phyloP scores from a whole-genome alignment of 2,329 filamentous ascomycete species.

The Aspergillus melleus region DNA sequence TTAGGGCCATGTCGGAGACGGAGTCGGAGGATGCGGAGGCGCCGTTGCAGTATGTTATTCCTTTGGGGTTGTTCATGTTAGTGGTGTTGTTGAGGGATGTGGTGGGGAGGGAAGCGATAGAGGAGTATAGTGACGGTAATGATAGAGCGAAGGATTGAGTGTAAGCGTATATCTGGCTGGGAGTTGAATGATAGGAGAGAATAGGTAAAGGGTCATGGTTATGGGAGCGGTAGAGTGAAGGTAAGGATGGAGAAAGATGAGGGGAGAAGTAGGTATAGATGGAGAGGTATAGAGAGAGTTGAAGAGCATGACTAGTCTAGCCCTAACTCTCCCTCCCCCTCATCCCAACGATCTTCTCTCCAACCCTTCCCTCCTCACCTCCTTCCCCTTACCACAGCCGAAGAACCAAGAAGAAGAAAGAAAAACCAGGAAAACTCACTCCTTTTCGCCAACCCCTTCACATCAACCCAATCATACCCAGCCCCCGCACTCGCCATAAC shows the following conservation, averaged over 20 bases:
- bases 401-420: neutral
- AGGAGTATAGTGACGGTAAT: neutral
- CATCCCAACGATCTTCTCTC: no score
- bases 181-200: no score
- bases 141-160: neutral
- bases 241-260: neutral
- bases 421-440: conserved; percentile 43
- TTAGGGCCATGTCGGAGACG: conserved; percentile 70
- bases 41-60: conserved; percentile 65
- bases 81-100: neutral
- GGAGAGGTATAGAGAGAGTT: neutral
- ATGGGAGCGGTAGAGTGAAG: no score
- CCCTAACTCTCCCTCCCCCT: neutral
- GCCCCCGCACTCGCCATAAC: conserved; percentile 63
- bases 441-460: conserved; percentile 59
- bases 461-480: conserved; percentile 65
- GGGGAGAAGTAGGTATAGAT: no score
- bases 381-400: no score
- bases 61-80: conserved; percentile 11
- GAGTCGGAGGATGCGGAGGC: conserved; percentile 70
- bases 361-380: no score
- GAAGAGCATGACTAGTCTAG: neutral
- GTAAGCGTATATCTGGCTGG: no score
- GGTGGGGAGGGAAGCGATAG: neutral
- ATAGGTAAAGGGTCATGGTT: no score